A percentile compares a stretch with the other conserved stretches of the same genome.
phyloP scores from a whole-genome alignment of 2,329 filamentous ascomycete genomes.

The Aspergillus ochraceus region DNA sequence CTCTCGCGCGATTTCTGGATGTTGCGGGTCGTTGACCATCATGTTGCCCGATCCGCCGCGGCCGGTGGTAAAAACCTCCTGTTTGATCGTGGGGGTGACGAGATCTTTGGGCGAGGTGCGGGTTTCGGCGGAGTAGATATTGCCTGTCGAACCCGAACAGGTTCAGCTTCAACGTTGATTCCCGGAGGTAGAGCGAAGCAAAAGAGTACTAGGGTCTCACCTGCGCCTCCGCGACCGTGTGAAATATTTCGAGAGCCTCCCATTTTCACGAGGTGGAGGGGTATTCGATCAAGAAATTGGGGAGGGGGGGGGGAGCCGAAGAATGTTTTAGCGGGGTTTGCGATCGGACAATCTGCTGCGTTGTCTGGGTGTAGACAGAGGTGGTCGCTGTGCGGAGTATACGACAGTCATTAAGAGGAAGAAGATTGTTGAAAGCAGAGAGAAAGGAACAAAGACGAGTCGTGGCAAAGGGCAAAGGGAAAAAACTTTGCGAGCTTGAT shows the following conservation, averaged over 20 bases:
- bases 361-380: background rate
- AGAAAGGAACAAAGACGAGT: background rate
- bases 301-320: no score
- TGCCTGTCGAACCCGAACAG: slow-evolving; percentile 44
- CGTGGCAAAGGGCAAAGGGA: background rate
- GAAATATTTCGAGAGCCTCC: slow-evolving; percentile 47
- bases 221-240: slow-evolving; percentile 76
- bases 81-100: slow-evolving; percentile 79
- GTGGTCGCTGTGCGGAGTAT: no score
- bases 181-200: background rate
- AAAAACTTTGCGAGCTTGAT: background rate
- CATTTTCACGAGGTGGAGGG: slow-evolving; percentile 12
- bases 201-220: slow-evolving; percentile 33
- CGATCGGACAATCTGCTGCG: background rate
- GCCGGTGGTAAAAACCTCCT: slow-evolving; percentile 81
- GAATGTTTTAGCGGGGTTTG: background rate
- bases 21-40: slow-evolving; percentile 70
- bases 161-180: background rate
- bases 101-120: slow-evolving; percentile 63
- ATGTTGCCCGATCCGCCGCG: slow-evolving; percentile 89
- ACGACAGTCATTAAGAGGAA: no score
- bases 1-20: slow-evolving; percentile 66
- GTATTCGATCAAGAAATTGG: background rate
- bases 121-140: slow-evolving; percentile 60
- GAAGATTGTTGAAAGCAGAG: background rate